Evolutionary conservation across 306 rosid genomes (phyloP), one percentile per base, ranked within the genome.

Genomic region (Castanea sativa): DNA sequence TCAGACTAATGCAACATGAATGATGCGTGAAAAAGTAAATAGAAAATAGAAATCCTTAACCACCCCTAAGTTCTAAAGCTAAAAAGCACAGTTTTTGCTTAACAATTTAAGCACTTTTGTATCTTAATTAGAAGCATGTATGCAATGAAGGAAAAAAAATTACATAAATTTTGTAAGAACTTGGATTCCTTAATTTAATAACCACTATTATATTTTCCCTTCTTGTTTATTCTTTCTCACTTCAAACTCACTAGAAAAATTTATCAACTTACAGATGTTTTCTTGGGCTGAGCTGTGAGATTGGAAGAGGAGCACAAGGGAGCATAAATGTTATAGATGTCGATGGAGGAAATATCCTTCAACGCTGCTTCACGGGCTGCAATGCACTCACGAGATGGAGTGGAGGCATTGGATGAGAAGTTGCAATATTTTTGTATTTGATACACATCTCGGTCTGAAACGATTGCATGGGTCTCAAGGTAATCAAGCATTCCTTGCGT

Each of bases 251-350:
- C 27, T 61, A 4, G 4, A 20, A 61, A 6, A 3, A 4, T 57
- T 19, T 67, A 4, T 4, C 6, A 1, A 80, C 93, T 85, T 80
- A 93, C 98, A 13, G 91, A 74, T 57, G 75, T 67, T 60, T 61
- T 85, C 76, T 80, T 92, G 23, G 96, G 97, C 12, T 5, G 27
- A 35, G 75, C 21, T 0, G 98, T 95, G 86, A 91, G 73, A 69
- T 61, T 87, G 63, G 35, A 0, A 53, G 80, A 78, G 15, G 35
- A 33, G 85, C 99, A 95, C 0, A 3, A 0, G n/a, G 93, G 85
- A 56, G 92, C 92, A 63, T 93, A 93, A 25, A 93, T 87, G 80
- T 90, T 91, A 68, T 92, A 92, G 20, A 92, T 82, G 53, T 95
- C 73, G 4, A 95, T 60, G 80, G 1, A 14, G 30, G 10, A 49